These are phyloP conservation scores for Tolypocladium capitatum DNA, from an alignment of 2,329 filamentous ascomycete genomes.

Conservation along the genomic window DNA sequence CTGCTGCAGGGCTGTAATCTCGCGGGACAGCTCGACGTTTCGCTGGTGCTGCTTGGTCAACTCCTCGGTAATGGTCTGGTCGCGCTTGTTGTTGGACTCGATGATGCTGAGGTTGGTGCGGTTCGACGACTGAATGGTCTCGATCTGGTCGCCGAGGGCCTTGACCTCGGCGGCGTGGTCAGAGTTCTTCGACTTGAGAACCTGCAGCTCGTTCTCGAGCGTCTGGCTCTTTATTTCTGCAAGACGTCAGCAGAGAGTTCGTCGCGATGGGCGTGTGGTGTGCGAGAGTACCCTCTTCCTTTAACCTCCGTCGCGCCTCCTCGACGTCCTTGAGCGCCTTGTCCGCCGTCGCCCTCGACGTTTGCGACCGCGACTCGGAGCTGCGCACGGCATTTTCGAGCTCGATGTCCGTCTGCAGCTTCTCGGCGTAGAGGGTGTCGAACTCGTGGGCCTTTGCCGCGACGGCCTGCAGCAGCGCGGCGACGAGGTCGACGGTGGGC, in stretches of 20 bases:
- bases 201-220: conserved; percentile 70
- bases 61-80: conserved; percentile 76
- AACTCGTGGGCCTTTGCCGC: conserved; percentile 68
- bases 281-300: conserved; percentile 55
- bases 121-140: conserved; percentile 80
- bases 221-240: conserved; percentile 63
- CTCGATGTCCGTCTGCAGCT: conserved; percentile 81
- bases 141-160: conserved; percentile 67
- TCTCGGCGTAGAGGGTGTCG: conserved; percentile 73
- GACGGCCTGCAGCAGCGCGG: conserved; percentile 60
- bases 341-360: conserved; percentile 68
- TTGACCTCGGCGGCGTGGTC: conserved; percentile 64
- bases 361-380: conserved; percentile 69
- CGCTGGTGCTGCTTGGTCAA: conserved; percentile 82
- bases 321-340: conserved; percentile 76
- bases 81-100: conserved; percentile 76
- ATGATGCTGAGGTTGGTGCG: conserved; percentile 80
- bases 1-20: conserved; percentile 72
- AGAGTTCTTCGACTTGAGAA: conserved; percentile 60
- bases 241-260: neutral
- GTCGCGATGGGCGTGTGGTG: neutral
- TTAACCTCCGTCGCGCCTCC: conserved; percentile 66
- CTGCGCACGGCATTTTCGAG: conserved; percentile 79
- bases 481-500: conserved; percentile 68
- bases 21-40: conserved; percentile 68